These are phyloP conservation scores for Xanthoconium separans DNA, from an alignment of 1,284 basidiomycete genomes.

Conservation along the genomic window DNA sequence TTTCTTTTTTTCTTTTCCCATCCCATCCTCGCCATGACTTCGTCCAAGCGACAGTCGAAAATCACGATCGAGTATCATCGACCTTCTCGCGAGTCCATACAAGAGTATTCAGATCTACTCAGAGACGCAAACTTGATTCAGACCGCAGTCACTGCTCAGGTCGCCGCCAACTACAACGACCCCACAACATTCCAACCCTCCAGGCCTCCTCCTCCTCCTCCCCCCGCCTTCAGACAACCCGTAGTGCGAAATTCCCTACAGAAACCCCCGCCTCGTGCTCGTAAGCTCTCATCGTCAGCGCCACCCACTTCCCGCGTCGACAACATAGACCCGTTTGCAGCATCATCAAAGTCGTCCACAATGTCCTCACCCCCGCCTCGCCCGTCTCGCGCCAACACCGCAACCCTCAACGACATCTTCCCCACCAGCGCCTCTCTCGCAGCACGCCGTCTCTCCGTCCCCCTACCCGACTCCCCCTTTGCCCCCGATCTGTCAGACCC, in stretches of 20 bases:
- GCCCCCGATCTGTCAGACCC: constrained; percentile 47
- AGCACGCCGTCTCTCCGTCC: constrained; percentile 53
- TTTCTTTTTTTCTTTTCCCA: neutral
- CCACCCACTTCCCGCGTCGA: neutral
- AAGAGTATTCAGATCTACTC: constrained; percentile 71
- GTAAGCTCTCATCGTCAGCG: constrained; percentile 37
- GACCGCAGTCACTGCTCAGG: constrained; percentile 51
- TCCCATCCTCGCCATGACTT: neutral
- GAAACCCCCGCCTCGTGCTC: constrained; percentile 50
- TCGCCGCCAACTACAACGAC: constrained; percentile 41
- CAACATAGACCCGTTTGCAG: constrained; percentile 58
- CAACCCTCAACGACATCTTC: constrained; percentile 72
- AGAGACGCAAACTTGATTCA: constrained; percentile 55
- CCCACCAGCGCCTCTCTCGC: constrained; percentile 32
- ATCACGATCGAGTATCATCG: constrained; percentile 74
- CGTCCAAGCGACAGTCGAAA: constrained; percentile 54
- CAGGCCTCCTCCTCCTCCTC: constrained; percentile 43
- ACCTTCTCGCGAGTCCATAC: constrained; percentile 62
- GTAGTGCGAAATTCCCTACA: constrained; percentile 57
- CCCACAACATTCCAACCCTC: constrained; percentile 39
- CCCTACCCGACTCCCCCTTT: constrained; percentile 38
- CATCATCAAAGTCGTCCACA: constrained; percentile 5
- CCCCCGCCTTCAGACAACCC: constrained; percentile 40
- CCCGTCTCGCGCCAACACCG: constrained; percentile 79
- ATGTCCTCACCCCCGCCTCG: constrained; percentile 60